Conservation (phyloP, 495 filamentous ascomycete species). For the Arthonia radiata region DNA sequence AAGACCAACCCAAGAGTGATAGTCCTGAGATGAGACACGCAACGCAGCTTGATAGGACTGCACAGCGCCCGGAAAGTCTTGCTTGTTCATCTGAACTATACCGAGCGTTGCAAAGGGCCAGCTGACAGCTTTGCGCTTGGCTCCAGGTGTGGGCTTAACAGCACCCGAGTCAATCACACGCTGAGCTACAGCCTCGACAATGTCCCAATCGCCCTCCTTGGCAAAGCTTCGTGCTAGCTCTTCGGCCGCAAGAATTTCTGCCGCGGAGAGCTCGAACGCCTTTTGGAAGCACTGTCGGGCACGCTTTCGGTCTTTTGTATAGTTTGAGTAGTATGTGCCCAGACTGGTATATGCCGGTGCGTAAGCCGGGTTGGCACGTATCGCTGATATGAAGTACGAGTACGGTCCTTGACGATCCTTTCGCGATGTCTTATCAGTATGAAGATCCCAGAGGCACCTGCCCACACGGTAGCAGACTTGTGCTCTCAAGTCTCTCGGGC, state of each 20-base stretch:
- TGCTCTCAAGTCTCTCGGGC: conserved; percentile 46
- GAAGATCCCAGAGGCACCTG: conserved; percentile 64
- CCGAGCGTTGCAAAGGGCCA: conserved; percentile 94
- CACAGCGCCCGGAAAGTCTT: conserved; percentile 67
- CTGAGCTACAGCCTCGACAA: conserved; percentile 77
- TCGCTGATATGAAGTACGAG: conserved; percentile 52
- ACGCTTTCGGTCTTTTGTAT: conserved; percentile 59
- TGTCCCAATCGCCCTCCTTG: conserved; percentile 78
- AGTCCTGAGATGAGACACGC: conserved; percentile 56
- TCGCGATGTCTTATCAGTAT: conserved; percentile 41
- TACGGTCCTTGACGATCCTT: conserved; percentile 62
- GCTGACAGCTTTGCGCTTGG: conserved; percentile 70
- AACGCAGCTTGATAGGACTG: conserved; percentile 83
- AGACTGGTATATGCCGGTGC: conserved; percentile 84
- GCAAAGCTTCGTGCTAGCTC: conserved; percentile 66
- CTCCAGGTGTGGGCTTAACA: conserved; percentile 66
- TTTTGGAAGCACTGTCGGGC: conserved; percentile 86
- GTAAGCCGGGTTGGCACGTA: conserved; percentile 71
- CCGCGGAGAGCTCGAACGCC: conserved; percentile 76
- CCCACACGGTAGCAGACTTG: conserved; percentile 77
- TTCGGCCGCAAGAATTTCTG: conserved; percentile 72
- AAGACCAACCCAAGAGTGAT: conserved; percentile 86
- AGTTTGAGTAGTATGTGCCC: conserved; percentile 87
- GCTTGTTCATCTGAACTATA: conserved; percentile 86
- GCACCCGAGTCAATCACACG: conserved; percentile 83